Percentiles rank a stretch among this genome's conserved stretches.
These are phyloP conservation scores for Discostella pseudostelligera DNA, from an alignment of 108 stramenopile species.

Conservation along the genomic window DNA sequence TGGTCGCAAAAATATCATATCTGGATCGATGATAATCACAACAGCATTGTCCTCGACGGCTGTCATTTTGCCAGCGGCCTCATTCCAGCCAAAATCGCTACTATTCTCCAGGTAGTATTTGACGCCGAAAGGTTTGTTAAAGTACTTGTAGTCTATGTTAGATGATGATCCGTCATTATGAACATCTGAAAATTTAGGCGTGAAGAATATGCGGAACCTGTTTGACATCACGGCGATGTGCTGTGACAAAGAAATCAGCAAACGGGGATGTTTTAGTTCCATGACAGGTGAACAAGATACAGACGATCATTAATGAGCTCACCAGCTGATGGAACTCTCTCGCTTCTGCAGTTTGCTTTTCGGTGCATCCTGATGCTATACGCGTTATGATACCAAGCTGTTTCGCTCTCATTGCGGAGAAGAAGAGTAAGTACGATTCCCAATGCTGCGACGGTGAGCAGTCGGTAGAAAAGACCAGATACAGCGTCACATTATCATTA, in stretches of 20 bases:
- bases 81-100: conserved; percentile 45
- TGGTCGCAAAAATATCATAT: conserved; percentile 85
- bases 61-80: conserved; percentile 34
- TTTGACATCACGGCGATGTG: conserved; percentile 48
- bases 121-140: conserved; percentile 88
- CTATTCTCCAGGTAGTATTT: conserved; percentile 77
- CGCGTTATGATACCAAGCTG: conserved; percentile 91
- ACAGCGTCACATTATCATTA: conserved; percentile 28
- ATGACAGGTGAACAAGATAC: not conserved
- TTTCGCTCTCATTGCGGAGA: conserved; percentile 62
- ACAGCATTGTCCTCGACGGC: conserved; percentile 52
- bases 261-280: not conserved
- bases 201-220: conserved; percentile 69
- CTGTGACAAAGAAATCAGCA: conserved; percentile 12
- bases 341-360: conserved; percentile 38
- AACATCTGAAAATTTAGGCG: conserved; percentile 65
- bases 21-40: conserved; percentile 90
- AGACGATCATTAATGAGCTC: not conserved
- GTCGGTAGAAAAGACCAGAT: conserved; percentile 73
- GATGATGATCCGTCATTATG: conserved; percentile 40
- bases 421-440: conserved; percentile 92
- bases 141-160: conserved; percentile 74
- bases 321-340: conserved; percentile 36
- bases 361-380: conserved; percentile 80
- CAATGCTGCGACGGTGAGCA: conserved; percentile 90